Conservation (phyloP, 768 basidiomycete genomes). For the Amanita subjunquillea region DNA sequence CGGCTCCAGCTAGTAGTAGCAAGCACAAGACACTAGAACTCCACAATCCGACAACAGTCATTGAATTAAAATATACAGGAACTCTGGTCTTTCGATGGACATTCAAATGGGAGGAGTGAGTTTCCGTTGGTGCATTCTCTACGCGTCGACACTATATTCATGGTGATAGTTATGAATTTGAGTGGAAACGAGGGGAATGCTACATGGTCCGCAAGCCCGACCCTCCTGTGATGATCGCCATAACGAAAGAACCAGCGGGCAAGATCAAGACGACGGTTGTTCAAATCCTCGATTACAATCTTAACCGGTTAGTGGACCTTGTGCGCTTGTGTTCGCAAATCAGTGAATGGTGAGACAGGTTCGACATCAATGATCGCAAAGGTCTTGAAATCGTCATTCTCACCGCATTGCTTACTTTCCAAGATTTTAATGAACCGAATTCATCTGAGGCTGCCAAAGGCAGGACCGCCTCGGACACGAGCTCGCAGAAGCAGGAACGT, state of each 20-base stretch:
- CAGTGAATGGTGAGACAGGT: slow-evolving; percentile 28
- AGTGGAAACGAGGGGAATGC: slow-evolving; percentile 81
- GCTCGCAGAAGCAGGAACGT: no score
- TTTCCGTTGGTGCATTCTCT: slow-evolving; percentile 8
- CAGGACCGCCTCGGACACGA: not conserved
- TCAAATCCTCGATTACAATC: slow-evolving; percentile 79
- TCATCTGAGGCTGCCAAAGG: slow-evolving; percentile 1
- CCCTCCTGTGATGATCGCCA: slow-evolving; percentile 75
- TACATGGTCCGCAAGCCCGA: slow-evolving; percentile 80
- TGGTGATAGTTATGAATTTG: slow-evolving; percentile 59
- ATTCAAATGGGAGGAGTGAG: slow-evolving; percentile 80
- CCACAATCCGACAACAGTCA: slow-evolving; percentile 57
- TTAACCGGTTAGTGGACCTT: slow-evolving; percentile 45
- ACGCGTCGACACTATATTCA: not conserved
- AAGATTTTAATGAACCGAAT: slow-evolving; percentile 42
- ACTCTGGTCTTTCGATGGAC: slow-evolving; percentile 66
- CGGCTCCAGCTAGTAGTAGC: slow-evolving; percentile 50
- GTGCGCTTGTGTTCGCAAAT: not conserved
- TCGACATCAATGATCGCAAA: slow-evolving; percentile 79
- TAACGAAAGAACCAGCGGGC: slow-evolving; percentile 68
- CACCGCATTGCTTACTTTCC: slow-evolving; percentile 67
- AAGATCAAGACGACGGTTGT: slow-evolving; percentile 53
- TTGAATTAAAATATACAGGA: slow-evolving; percentile 69
- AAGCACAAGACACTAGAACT: slow-evolving; percentile 72
- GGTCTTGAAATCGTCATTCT: slow-evolving; percentile 78